A percentile compares a stretch with the other conserved stretches of the same genome.
Evolutionary conservation across 2,329 filamentous ascomycete genomes (phyloP).

Genomic region (Phyllosticta paracitricarpa): DNA sequence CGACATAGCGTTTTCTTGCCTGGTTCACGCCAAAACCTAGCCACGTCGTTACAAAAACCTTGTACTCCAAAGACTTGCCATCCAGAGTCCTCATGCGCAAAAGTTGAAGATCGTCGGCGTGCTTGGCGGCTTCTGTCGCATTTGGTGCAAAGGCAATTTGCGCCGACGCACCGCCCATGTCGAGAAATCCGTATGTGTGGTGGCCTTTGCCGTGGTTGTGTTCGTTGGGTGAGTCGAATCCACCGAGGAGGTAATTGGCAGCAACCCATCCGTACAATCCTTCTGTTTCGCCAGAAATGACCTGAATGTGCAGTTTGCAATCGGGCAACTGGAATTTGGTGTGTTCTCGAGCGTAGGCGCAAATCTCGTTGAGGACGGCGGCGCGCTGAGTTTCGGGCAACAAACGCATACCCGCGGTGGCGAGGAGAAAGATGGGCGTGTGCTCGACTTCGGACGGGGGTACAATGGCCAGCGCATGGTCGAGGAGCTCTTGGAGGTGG

Average conservation of each 20-base stretch:
- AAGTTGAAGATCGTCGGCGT: slow-evolving; percentile 79
- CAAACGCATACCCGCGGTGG: slow-evolving; percentile 89
- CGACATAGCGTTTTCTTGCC: slow-evolving; percentile 76
- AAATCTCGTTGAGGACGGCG: slow-evolving; percentile 66
- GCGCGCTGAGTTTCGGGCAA: slow-evolving; percentile 64
- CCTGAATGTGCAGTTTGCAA: slow-evolving; percentile 79
- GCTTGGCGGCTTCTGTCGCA: slow-evolving; percentile 76
- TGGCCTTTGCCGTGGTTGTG: slow-evolving; percentile 80
- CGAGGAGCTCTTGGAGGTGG: slow-evolving; percentile 68
- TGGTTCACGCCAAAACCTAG: slow-evolving; percentile 95
- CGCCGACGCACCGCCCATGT: slow-evolving; percentile 96
- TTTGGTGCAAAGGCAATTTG: slow-evolving; percentile 98
- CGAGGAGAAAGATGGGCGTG: slow-evolving; percentile 90
- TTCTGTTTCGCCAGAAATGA: slow-evolving; percentile 92
- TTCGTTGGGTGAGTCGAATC: slow-evolving; percentile 67
- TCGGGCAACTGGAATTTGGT: slow-evolving; percentile 83
- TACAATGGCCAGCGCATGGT: slow-evolving; percentile 71
- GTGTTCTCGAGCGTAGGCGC: slow-evolving; percentile 66
- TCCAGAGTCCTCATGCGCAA: slow-evolving; percentile 76
- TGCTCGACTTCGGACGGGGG: slow-evolving; percentile 66
- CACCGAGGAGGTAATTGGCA: slow-evolving; percentile 86
- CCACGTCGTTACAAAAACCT: slow-evolving; percentile 93
- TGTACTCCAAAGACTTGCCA: slow-evolving; percentile 68
- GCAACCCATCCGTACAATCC: slow-evolving; percentile 96
- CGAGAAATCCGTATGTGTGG: slow-evolving; percentile 91